Evolutionary conservation across 805 yeast species (phyloP).

Genomic region (Wickerhamomyces bovis): DNA sequence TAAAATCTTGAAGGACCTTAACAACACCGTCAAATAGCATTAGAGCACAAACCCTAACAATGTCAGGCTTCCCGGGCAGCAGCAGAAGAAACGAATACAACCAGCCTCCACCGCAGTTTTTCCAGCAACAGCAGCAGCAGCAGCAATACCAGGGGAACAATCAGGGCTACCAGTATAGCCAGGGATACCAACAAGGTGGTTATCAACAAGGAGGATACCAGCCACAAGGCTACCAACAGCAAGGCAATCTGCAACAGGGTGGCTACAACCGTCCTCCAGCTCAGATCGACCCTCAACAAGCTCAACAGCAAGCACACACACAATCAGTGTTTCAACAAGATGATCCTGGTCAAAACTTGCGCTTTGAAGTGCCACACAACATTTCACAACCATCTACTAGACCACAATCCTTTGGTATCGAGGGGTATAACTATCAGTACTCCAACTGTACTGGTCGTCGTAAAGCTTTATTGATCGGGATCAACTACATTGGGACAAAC

Average conservation of each 20-base stretch:
- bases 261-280: constrained; percentile 1
- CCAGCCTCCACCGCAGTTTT: background rate
- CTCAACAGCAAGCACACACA: constrained; percentile 1
- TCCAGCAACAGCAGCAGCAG: too few relatives aligned
- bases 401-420: constrained; percentile 17
- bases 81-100: background rate
- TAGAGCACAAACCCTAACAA: too few relatives aligned
- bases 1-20: too few relatives aligned
- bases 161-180: background rate
- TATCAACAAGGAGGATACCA: background rate
- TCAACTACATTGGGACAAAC: constrained; percentile 63
- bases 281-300: background rate
- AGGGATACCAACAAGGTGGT: background rate
- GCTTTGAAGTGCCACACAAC: constrained; percentile 6
- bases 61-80: background rate
- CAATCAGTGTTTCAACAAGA: constrained; percentile 6
- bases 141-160: too few relatives aligned
- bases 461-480: constrained; percentile 74
- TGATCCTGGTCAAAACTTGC: background rate
- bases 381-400: constrained; percentile 5
- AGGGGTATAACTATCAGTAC: constrained; percentile 40
- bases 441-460: constrained; percentile 66
- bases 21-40: too few relatives aligned
- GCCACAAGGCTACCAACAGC: background rate
- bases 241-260: background rate